A percentile compares a stretch with the other conserved stretches of the same genome.
These are phyloP conservation scores for Salix exigua DNA, from an alignment of 345 rosid species.

Conservation along the genomic window DNA sequence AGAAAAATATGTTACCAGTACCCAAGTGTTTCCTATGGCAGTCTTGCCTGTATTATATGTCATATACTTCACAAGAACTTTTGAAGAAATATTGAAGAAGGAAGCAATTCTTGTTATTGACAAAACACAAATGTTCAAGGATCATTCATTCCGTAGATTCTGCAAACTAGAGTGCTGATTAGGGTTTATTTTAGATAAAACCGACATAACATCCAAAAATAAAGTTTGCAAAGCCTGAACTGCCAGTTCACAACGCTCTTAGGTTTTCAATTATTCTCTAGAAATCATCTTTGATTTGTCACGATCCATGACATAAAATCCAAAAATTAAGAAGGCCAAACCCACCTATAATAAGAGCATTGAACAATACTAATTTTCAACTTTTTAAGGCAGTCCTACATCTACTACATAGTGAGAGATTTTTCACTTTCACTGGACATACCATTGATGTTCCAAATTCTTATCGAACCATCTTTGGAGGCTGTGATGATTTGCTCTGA, in stretches of 20 bases:
- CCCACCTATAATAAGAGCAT: neutral
- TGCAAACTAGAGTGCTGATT: neutral
- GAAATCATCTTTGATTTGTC: neutral
- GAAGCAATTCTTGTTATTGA: neutral
- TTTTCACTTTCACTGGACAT: neutral
- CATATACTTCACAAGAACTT: neutral
- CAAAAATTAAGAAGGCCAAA: neutral
- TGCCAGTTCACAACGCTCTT: neutral
- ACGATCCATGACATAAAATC: neutral
- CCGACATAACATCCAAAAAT: neutral
- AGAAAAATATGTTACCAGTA: neutral
- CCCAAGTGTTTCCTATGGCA: neutral
- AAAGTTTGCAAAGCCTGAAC: neutral
- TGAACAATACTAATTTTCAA: neutral
- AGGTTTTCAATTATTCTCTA: neutral
- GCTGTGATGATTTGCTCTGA: conserved; percentile 88
- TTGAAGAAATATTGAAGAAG: neutral
- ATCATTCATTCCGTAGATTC: neutral
- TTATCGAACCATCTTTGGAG: conserved; percentile 85
- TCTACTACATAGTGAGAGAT: neutral
- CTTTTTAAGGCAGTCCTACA: neutral
- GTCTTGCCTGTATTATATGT: too few species aligned
- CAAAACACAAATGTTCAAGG: neutral
- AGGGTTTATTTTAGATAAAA: too few species aligned
- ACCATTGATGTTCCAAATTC: conserved; percentile 98